These are phyloP conservation scores for Ogataea degrootiae DNA, from an alignment of 805 yeast genomes.

Conservation along the genomic window DNA sequence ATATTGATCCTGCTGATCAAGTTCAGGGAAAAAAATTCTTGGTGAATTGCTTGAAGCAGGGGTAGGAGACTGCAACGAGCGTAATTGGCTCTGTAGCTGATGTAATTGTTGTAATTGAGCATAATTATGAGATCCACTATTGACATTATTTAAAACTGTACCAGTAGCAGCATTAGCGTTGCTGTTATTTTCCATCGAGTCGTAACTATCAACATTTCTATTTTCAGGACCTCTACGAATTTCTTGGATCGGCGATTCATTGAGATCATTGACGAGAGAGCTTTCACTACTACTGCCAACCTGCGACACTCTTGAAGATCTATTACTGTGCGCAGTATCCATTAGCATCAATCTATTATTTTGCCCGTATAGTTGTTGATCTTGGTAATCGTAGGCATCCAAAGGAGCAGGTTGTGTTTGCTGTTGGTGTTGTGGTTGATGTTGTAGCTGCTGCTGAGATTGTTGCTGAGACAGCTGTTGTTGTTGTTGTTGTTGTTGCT, in stretches of 20 bases:
- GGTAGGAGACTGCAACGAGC: slow-evolving; percentile 8
- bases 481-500: slow-evolving; percentile 7
- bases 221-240: slow-evolving; percentile 29
- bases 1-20: slow-evolving; percentile 9
- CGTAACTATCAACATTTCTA: slow-evolving; percentile 20
- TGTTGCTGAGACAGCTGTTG: slow-evolving; percentile 5
- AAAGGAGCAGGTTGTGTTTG: slow-evolving; percentile 4
- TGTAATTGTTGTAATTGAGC: neutral
- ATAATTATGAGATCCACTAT: neutral
- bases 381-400: slow-evolving; percentile 11
- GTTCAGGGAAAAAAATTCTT: slow-evolving; percentile 26
- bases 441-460: slow-evolving; percentile 1
- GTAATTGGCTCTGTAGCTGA: slow-evolving; percentile 1
- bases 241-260: slow-evolving; percentile 26
- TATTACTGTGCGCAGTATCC: slow-evolving; percentile 21
- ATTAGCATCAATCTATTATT: slow-evolving; percentile 24
- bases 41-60: slow-evolving; percentile 22
- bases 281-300: neutral
- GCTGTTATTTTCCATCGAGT: neutral
- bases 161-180: neutral
- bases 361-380: slow-evolving; percentile 9
- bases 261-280: slow-evolving; percentile 8
- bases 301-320: slow-evolving; percentile 7
- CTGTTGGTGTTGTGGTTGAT: slow-evolving; percentile 2
- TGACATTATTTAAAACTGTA: no score